These are phyloP conservation scores for Tremella yokohamensis DNA, from an alignment of 768 basidiomycete genomes.

Conservation along the genomic window DNA sequence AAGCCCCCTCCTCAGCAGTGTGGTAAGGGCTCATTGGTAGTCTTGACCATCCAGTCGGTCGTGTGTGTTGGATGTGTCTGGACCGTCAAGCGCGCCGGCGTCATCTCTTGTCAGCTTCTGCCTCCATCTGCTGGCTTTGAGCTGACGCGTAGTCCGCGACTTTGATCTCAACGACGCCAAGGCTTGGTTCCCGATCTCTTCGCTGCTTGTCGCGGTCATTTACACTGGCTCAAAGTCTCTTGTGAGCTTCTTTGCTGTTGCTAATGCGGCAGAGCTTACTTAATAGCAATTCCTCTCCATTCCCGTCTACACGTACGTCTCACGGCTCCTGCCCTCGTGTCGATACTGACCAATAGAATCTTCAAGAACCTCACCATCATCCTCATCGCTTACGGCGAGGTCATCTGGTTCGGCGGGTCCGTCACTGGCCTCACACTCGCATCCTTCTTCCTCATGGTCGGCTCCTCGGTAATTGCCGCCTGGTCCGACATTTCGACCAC, in stretches of 20 bases:
- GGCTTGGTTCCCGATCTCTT: constrained; percentile 91
- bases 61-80: constrained; percentile 80
- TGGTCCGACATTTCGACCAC: constrained; percentile 74
- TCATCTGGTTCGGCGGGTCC: constrained; percentile 88
- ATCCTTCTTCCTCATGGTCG: constrained; percentile 89
- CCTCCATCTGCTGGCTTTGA: no score
- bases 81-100: constrained; percentile 65
- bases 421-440: constrained; percentile 82
- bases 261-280: constrained; percentile 4
- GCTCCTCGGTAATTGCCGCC: constrained; percentile 96
- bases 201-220: constrained; percentile 85
- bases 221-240: constrained; percentile 97
- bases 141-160: constrained; percentile 58
- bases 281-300: constrained; percentile 90
- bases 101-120: constrained; percentile 41
- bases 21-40: constrained; percentile 10
- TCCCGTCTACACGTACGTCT: constrained; percentile 74
- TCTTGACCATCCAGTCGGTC: constrained; percentile 81
- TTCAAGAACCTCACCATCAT: constrained; percentile 99
- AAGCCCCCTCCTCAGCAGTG: constrained; percentile 8
- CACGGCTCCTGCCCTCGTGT: neutral
- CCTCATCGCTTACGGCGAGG: constrained; percentile 92
- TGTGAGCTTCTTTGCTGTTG: constrained; percentile 57
- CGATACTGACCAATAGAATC: constrained; percentile 54
- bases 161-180: constrained; percentile 81